Conservation (phyloP, 2,329 filamentous ascomycete species). For the Berkeleyomyces basicola region DNA sequence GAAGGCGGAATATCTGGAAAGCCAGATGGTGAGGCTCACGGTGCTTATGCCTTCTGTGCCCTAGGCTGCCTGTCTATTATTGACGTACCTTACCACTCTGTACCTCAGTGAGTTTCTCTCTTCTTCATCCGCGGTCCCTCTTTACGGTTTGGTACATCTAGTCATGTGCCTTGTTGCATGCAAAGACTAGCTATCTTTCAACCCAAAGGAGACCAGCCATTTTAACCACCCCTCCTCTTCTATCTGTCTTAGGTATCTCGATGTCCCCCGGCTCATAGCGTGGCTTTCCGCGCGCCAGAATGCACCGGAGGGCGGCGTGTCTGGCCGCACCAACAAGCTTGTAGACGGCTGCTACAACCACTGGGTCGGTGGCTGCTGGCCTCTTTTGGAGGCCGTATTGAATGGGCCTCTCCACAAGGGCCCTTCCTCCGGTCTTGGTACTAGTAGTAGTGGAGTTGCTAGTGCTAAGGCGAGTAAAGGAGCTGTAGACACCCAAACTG, state of each 20-base stretch:
- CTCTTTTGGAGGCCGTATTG: slow-evolving; percentile 67
- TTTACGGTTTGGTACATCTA: background rate
- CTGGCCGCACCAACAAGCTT: slow-evolving; percentile 89
- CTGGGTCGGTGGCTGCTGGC: slow-evolving; percentile 94
- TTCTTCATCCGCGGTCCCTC: background rate
- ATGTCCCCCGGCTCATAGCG: slow-evolving; percentile 59
- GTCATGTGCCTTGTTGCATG: background rate
- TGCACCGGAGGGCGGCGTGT: slow-evolving; percentile 80
- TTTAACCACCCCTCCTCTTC: background rate
- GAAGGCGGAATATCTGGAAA: slow-evolving; percentile 84
- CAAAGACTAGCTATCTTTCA: background rate
- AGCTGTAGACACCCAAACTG: background rate
- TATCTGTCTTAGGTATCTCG: slow-evolving; percentile 42
- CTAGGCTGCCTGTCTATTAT: slow-evolving; percentile 78
- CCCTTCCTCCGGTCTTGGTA: background rate
- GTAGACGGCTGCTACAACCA: slow-evolving; percentile 98
- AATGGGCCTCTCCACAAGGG: slow-evolving; percentile 28
- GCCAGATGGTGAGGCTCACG: slow-evolving; percentile 82
- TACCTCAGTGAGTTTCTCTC: slow-evolving; percentile 44
- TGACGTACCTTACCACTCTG: slow-evolving; percentile 56
- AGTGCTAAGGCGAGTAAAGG: background rate
- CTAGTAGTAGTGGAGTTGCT: background rate
- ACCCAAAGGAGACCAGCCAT: background rate
- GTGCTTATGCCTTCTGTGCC: slow-evolving; percentile 90
- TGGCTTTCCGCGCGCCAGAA: slow-evolving; percentile 88